These are phyloP conservation scores for Euphorbia peplus DNA, from an alignment of 345 rosid genomes.

Conservation along the genomic window DNA sequence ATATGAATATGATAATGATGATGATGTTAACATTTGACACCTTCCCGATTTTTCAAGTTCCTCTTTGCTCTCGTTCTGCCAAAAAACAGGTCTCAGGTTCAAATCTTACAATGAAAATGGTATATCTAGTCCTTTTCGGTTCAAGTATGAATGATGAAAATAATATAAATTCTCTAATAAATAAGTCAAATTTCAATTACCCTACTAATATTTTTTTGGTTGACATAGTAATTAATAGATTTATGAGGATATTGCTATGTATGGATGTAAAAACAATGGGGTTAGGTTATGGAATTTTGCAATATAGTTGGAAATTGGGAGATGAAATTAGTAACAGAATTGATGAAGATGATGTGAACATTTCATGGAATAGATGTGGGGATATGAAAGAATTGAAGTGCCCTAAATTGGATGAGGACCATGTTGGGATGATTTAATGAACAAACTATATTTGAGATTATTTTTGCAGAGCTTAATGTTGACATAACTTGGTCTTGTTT, in stretches of 20 bases:
- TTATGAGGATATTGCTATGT: conserved; percentile 15
- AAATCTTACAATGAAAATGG: too few relatives aligned
- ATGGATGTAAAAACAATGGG: conserved; percentile 26
- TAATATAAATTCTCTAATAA: too few relatives aligned
- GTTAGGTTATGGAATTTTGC: conserved; percentile 23
- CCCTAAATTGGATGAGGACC: conserved; percentile 51
- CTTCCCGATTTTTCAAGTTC: too few relatives aligned
- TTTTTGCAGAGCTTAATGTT: conserved; percentile 21
- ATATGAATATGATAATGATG: conserved; percentile 21
- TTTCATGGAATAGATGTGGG: conserved; percentile 34
- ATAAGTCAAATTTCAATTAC: too few relatives aligned
- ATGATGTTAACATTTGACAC: conserved; percentile 36
- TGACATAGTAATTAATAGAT: not conserved
- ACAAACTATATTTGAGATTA: conserved; percentile 18
- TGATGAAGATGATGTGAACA: conserved; percentile 27
- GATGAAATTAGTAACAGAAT: conserved; percentile 17
- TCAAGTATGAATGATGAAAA: too few relatives aligned
- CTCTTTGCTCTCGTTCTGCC: too few relatives aligned
- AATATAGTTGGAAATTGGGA: conserved; percentile 37
- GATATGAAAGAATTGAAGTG: conserved; percentile 21
- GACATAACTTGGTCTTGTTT: conserved; percentile 23
- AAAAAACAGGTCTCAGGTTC: too few relatives aligned
- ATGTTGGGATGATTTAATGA: conserved; percentile 36
- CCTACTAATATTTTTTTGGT: not conserved
- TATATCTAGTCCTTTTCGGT: too few relatives aligned